phyloP scores from a whole-genome alignment of 2,329 filamentous ascomycete genomes.

The Microcyclospora pomicola region DNA sequence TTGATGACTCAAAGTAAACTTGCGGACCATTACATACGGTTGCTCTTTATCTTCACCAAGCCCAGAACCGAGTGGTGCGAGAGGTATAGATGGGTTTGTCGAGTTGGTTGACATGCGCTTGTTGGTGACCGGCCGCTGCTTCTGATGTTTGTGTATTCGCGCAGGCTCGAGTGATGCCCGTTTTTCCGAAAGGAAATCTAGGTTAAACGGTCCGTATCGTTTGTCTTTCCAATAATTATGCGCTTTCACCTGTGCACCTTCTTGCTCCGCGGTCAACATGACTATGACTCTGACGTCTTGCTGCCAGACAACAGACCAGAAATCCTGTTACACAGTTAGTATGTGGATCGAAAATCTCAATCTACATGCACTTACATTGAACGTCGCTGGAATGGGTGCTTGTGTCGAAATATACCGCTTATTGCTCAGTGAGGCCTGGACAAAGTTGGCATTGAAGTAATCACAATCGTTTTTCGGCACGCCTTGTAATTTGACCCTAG shows the following conservation, averaged over 20 bases:
- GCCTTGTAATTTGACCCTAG: conserved; percentile 64
- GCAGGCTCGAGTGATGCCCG: conserved; percentile 59
- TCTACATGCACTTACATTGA: conserved; percentile 53
- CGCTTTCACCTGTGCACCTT: conserved; percentile 87
- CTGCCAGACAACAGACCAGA: conserved; percentile 96
- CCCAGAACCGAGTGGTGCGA: conserved; percentile 12
- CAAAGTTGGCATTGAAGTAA: conserved; percentile 87
- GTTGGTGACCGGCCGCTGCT: conserved; percentile 23
- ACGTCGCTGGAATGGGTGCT: conserved; percentile 82
- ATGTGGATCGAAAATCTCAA: no score
- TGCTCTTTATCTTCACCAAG: conserved; percentile 34
- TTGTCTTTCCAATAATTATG: conserved; percentile 81
- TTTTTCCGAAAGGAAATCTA: conserved; percentile 69
- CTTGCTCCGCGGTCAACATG: conserved; percentile 88
- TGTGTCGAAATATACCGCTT: conserved; percentile 95
- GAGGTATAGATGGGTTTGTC: conserved; percentile 17
- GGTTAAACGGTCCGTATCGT: conserved; percentile 62
- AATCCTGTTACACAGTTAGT: conserved; percentile 48
- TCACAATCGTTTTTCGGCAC: conserved; percentile 60
- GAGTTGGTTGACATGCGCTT: conserved; percentile 25
- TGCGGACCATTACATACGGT: conserved; percentile 70
- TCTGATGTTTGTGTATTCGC: conserved; percentile 35
- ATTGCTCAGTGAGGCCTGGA: conserved; percentile 66
- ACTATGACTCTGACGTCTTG: conserved; percentile 90
- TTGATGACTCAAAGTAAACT: conserved; percentile 69